A percentile compares a stretch with the other conserved stretches of the same genome.
These are phyloP conservation scores for Suillus bovinus DNA, from an alignment of 768 basidiomycete species.

Conservation along the genomic window DNA sequence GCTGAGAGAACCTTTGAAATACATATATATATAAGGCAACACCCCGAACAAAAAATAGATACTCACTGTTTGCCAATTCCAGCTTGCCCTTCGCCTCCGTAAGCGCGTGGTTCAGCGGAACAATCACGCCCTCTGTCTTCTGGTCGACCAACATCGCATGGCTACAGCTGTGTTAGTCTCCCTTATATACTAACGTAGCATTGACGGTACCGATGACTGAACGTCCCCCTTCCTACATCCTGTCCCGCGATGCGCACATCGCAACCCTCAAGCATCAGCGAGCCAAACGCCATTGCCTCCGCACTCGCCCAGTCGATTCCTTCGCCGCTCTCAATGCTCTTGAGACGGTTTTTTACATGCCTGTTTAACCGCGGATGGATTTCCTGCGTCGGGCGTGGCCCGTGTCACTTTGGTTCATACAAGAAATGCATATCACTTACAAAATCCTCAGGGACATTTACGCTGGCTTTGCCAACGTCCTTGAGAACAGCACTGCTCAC, in stretches of 20 bases:
- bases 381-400: conserved; percentile 46
- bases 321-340: conserved; percentile 63
- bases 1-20: conserved; percentile 87
- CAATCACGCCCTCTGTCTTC: conserved; percentile 72
- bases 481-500: conserved; percentile 51
- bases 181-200: background rate
- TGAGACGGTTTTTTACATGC: conserved; percentile 77
- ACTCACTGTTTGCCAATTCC: conserved; percentile 83
- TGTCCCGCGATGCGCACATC: conserved; percentile 92
- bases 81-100: conserved; percentile 58
- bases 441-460: conserved; percentile 57
- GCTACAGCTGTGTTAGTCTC: conserved; percentile 27
- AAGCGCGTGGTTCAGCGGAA: conserved; percentile 78
- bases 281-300: conserved; percentile 90
- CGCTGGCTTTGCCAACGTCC: conserved; percentile 67
- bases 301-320: conserved; percentile 90
- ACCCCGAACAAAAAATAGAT: conserved; percentile 20
- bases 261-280: conserved; percentile 77
- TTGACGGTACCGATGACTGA: conserved; percentile 64
- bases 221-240: conserved; percentile 89
- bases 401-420: background rate
- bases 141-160: conserved; percentile 95
- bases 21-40: too few species aligned
- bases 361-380: conserved; percentile 77
- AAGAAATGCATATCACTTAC: conserved; percentile 43